Evolutionary conservation across 1,139 yeast genomes (phyloP).

Genomic region (Protomyces arabidopsidicola): DNA sequence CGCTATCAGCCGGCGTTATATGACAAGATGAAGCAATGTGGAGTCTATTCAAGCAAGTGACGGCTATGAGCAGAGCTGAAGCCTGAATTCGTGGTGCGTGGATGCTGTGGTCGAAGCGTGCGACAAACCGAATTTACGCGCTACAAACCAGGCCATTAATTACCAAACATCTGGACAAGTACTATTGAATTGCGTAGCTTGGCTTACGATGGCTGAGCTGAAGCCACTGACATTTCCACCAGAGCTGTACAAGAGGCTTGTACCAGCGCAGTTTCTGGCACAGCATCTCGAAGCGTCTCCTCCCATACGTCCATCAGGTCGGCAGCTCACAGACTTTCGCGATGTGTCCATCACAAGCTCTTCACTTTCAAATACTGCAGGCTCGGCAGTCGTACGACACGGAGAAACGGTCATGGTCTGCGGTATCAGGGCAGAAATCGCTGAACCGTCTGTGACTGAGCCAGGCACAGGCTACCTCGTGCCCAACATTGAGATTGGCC

Average conservation of each 20-base stretch:
- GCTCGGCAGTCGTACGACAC: slow-evolving; percentile 29
- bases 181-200: too few species aligned
- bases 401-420: slow-evolving; percentile 30
- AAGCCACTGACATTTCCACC: slow-evolving; percentile 22
- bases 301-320: slow-evolving; percentile 29
- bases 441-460: slow-evolving; percentile 28
- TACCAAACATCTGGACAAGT: background rate
- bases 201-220: background rate
- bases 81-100: too few species aligned
- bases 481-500: slow-evolving; percentile 29
- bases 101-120: too few species aligned
- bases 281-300: slow-evolving; percentile 15
- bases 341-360: slow-evolving; percentile 21
- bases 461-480: slow-evolving; percentile 29
- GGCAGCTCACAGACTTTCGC: slow-evolving; percentile 27
- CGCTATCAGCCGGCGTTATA: background rate
- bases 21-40: background rate
- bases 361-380: slow-evolving; percentile 26
- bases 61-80: too few species aligned
- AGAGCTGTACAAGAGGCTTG: slow-evolving; percentile 29
- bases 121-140: too few species aligned
- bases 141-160: too few species aligned
- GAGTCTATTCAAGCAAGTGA: background rate
- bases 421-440: slow-evolving; percentile 30
- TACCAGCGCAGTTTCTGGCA: slow-evolving; percentile 24